Conservation (phyloP, 2,329 filamentous ascomycete species). For the Verticillium alfalfae region DNA sequence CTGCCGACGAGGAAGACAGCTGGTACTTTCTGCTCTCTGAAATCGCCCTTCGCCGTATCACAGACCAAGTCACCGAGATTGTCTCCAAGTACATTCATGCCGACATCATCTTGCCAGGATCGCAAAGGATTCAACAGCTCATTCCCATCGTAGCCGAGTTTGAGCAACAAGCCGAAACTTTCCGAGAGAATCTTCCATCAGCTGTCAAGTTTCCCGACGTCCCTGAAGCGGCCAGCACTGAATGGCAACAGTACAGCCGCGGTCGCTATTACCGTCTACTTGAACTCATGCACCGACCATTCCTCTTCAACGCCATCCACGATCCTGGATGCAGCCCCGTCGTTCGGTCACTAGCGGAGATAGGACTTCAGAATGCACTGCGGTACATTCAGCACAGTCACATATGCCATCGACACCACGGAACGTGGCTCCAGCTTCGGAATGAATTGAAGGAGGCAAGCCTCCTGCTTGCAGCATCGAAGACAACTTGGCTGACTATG, state of each 20-base stretch:
- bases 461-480: background rate
- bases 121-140: background rate
- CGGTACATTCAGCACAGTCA: background rate
- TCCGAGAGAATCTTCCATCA: background rate
- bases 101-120: background rate
- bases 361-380: background rate
- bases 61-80: background rate
- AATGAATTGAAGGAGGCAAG: background rate
- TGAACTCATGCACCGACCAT: background rate
- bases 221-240: background rate
- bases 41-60: background rate
- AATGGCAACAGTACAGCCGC: slow-evolving; percentile 1
- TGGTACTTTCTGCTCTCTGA: slow-evolving; percentile 1
- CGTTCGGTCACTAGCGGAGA: background rate
- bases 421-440: background rate
- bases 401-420: background rate
- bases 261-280: background rate
- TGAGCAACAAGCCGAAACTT: background rate
- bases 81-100: background rate
- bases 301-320: background rate
- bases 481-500: background rate
- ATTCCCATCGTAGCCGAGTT: background rate
- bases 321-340: background rate
- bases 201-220: background rate
- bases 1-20: background rate